These are phyloP conservation scores for Peziza echinospora DNA, from an alignment of 495 filamentous ascomycete species.

Conservation along the genomic window DNA sequence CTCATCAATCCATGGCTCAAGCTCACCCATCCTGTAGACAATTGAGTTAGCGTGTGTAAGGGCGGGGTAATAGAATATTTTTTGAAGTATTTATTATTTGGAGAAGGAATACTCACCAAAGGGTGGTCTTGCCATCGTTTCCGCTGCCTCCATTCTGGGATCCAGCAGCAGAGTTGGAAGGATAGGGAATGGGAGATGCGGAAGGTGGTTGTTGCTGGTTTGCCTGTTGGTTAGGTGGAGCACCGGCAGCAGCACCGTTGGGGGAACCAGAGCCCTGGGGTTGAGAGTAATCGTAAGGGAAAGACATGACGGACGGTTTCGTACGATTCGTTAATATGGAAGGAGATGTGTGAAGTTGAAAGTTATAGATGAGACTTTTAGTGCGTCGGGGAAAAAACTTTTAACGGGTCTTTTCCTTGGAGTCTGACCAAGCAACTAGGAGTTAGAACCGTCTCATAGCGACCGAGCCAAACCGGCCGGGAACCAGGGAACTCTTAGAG, in stretches of 20 bases:
- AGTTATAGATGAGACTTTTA: conserved; percentile 11
- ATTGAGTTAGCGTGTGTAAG: conserved; percentile 3
- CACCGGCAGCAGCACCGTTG: conserved; percentile 26
- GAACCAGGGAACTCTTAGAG: too few species aligned
- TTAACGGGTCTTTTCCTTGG: background rate
- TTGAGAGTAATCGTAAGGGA: conserved; percentile 37
- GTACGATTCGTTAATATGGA: background rate
- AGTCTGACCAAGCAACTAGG: background rate
- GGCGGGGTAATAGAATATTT: too few species aligned
- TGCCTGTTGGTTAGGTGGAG: conserved; percentile 30
- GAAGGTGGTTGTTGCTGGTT: conserved; percentile 33
- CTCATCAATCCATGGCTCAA: conserved; percentile 98
- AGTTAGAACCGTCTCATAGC: too few species aligned
- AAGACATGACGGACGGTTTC: conserved; percentile 27
- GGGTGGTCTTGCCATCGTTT: conserved; percentile 53
- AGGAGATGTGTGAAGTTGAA: background rate
- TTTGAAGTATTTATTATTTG: too few species aligned
- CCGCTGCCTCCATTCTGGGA: conserved; percentile 28
- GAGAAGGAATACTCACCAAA: conserved; percentile 62
- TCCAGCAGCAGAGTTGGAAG: conserved; percentile 26
- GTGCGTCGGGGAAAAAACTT: conserved; percentile 17
- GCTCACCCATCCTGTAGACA: conserved; percentile 88
- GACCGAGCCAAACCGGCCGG: too few species aligned
- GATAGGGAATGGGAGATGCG: conserved; percentile 31
- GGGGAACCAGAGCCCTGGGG: conserved; percentile 29